Percentiles rank a stretch among this genome's conserved stretches.
Conservation (phyloP, 352 stramenopile genomes). For the Phytophthora uliginosa region DNA sequence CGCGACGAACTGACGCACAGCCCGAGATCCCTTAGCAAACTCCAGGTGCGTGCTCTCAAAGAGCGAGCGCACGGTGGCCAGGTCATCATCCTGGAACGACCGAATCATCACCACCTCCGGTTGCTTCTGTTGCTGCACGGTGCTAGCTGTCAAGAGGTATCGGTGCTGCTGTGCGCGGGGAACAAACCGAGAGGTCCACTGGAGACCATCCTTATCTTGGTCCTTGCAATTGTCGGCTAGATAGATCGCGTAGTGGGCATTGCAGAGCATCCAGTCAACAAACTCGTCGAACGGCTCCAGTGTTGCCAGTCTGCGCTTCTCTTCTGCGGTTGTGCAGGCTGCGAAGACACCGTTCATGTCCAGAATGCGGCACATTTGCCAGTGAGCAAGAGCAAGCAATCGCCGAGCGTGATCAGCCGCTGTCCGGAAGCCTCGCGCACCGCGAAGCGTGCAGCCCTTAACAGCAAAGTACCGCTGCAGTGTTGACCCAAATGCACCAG, state of each 20-base stretch:
- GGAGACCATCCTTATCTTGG: constrained; percentile 12
- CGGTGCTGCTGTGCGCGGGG: constrained; percentile 20
- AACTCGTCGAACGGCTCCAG: constrained; percentile 82
- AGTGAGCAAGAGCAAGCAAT: constrained; percentile 40
- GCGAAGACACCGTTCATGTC: constrained; percentile 78
- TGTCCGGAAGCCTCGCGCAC: constrained; percentile 44
- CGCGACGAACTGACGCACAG: constrained; percentile 76
- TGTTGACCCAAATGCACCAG: constrained; percentile 52
- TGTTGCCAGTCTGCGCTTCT: constrained; percentile 54
- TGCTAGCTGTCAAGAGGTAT: constrained; percentile 33
- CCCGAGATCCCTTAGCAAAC: constrained; percentile 58
- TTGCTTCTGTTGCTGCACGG: not conserved
- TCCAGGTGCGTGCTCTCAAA: constrained; percentile 74
- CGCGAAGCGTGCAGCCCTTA: constrained; percentile 77
- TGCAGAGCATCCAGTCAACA: constrained; percentile 71
- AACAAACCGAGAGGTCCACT: constrained; percentile 45
- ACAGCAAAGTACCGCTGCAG: constrained; percentile 72
- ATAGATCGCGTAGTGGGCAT: constrained; percentile 75
- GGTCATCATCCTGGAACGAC: constrained; percentile 59
- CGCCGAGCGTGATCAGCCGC: constrained; percentile 51
- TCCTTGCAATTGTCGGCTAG: constrained; percentile 48
- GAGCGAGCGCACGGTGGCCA: constrained; percentile 55
- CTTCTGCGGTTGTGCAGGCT: constrained; percentile 39
- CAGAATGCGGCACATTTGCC: constrained; percentile 55
- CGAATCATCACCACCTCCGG: constrained; percentile 47